These are phyloP conservation scores for Termitomyces sp. DNA, from an alignment of 768 basidiomycete species.

Conservation along the genomic window DNA sequence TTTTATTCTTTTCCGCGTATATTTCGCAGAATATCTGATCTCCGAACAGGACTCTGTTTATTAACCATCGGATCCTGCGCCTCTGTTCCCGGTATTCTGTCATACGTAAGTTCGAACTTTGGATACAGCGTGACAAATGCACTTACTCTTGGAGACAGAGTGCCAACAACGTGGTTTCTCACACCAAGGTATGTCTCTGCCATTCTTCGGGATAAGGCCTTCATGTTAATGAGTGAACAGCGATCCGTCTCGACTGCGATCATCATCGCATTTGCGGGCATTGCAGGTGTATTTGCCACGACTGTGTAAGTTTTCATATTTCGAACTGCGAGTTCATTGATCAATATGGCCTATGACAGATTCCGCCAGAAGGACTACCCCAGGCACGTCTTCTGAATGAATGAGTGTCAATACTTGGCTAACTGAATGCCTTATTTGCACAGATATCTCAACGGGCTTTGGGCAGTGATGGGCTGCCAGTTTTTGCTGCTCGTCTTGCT, in stretches of 20 bases:
- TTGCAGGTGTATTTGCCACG: conserved; percentile 34
- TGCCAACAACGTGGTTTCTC: conserved; percentile 29
- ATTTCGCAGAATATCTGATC: background rate
- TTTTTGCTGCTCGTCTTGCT: conserved; percentile 25
- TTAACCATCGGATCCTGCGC: conserved; percentile 28
- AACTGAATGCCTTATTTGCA: background rate
- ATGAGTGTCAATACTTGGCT: background rate
- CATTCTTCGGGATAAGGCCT: background rate
- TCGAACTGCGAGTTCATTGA: background rate
- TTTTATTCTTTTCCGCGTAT: background rate
- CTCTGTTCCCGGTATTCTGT: conserved; percentile 29
- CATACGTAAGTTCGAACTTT: conserved; percentile 24
- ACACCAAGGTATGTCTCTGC: conserved; percentile 21
- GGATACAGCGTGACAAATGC: background rate
- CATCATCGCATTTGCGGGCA: conserved; percentile 29
- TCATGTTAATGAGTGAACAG: background rate
- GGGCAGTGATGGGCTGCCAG: conserved; percentile 31
- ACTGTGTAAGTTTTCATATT: conserved; percentile 19
- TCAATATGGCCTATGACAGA: conserved; percentile 1
- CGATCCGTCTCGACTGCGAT: conserved; percentile 32
- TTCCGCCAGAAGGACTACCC: conserved; percentile 30
- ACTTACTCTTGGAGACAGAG: conserved; percentile 14
- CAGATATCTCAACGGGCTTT: conserved; percentile 23
- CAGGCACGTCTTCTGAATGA: conserved; percentile 10
- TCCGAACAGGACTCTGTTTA: conserved; percentile 23